Conservation (phyloP, 2,329 filamentous ascomycete genomes). For the Fusarium beomiforme region DNA sequence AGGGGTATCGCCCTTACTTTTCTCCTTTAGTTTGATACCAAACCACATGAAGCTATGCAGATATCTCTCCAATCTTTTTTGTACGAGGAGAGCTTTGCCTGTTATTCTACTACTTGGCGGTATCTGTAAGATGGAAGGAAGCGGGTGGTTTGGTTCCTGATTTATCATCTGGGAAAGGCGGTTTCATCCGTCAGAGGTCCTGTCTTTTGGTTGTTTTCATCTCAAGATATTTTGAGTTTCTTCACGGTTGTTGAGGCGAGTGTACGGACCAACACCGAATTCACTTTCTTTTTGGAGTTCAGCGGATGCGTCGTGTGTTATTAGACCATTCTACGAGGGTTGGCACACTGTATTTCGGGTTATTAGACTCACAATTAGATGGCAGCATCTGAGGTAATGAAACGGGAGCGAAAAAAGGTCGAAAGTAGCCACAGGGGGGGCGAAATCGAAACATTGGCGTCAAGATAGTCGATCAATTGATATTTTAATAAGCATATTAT, state of each 20-base stretch:
- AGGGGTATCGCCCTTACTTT: conserved; percentile 25
- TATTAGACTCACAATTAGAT: conserved; percentile 30
- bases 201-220: conserved; percentile 15
- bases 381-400: conserved; percentile 20
- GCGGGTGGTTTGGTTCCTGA: conserved; percentile 27
- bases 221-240: conserved; percentile 24
- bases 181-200: conserved; percentile 21
- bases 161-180: conserved; percentile 26
- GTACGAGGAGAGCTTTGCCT: conserved; percentile 19
- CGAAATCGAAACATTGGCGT: conserved; percentile 28
- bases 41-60: conserved; percentile 15
- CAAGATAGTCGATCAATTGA: conserved; percentile 24
- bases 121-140: conserved; percentile 32
- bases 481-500: conserved; percentile 1
- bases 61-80: conserved; percentile 11
- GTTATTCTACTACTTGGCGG: conserved; percentile 31
- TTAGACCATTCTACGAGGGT: conserved; percentile 33
- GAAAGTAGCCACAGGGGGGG: conserved; percentile 22
- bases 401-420: conserved; percentile 10
- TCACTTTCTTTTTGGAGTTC: not conserved
- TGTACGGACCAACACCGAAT: not conserved
- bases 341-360: conserved; percentile 28
- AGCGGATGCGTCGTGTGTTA: conserved; percentile 33
- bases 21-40: conserved; percentile 35
- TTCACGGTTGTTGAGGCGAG: not conserved